A percentile compares a stretch with the other conserved stretches of the same genome.
phyloP scores from a whole-genome alignment of 371 early-diverging fungal species.

The Saksenaea oblongispora region DNA sequence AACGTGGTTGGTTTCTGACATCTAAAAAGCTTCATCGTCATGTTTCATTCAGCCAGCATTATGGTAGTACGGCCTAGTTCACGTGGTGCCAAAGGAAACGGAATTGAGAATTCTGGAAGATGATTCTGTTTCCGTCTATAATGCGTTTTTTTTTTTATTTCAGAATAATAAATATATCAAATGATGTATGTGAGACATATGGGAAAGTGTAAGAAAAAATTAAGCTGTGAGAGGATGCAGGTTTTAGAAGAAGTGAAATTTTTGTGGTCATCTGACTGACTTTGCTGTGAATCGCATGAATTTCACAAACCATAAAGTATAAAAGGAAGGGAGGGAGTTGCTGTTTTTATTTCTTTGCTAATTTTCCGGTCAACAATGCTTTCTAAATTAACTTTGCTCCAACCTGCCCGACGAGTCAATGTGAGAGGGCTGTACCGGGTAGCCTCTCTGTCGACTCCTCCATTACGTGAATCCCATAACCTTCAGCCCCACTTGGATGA shows the following conservation, averaged over 20 bases:
- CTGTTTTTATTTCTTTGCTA: not conserved
- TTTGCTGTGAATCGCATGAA: not conserved
- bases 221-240: not conserved
- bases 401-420: not conserved
- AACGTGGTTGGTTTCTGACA: slow-evolving; percentile 2
- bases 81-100: not conserved
- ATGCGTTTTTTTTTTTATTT: not conserved
- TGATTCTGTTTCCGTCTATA: not conserved
- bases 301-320: not conserved
- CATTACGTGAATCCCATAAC: slow-evolving; percentile 3
- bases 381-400: not conserved
- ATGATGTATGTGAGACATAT: not conserved
- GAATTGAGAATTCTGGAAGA: not conserved
- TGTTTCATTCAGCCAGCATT: not conserved
- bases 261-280: not conserved
- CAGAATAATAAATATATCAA: not conserved
- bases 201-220: not conserved
- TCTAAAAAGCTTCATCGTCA: not conserved
- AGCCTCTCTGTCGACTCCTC: slow-evolving; percentile 4
- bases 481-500: not conserved
- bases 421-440: slow-evolving; percentile 8
- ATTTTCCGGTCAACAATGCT: not conserved
- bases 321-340: not conserved
- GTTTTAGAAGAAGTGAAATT: not conserved
- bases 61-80: not conserved